Conservation (phyloP, 352 stramenopile species). For the Globisporangium spinosum region DNA sequence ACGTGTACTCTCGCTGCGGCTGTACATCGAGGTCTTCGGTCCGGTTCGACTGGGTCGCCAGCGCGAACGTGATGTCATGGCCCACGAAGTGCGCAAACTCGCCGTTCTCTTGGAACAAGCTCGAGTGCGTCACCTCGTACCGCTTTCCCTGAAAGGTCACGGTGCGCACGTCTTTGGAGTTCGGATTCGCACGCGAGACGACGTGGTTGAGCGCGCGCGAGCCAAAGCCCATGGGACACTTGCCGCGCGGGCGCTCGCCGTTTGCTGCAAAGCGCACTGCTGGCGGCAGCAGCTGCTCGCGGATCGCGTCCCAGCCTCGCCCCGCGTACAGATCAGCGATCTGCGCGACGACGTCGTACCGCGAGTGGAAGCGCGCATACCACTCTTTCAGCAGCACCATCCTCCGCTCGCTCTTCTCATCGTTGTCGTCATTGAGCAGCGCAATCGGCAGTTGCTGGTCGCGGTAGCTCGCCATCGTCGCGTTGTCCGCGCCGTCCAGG, state of each 20-base stretch:
- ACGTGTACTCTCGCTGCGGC: constrained; percentile 38
- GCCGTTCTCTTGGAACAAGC: constrained; percentile 41
- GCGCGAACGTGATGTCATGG: constrained; percentile 53
- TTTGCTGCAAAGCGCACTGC: constrained; percentile 8
- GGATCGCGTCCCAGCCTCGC: constrained; percentile 40
- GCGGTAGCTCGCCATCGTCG: constrained; percentile 32
- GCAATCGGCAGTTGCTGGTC: constrained; percentile 31
- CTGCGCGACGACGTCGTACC: constrained; percentile 45
- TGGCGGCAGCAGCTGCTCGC: constrained; percentile 31
- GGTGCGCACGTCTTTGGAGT: constrained; percentile 26
- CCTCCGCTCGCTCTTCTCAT: constrained; percentile 25
- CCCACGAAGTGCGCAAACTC: constrained; percentile 52
- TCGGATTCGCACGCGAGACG: constrained; percentile 19
- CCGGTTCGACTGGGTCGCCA: constrained; percentile 43
- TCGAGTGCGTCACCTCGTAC: constrained; percentile 54
- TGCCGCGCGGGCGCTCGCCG: constrained; percentile 24
- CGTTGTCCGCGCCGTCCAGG: constrained; percentile 27
- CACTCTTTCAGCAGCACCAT: constrained; percentile 44
- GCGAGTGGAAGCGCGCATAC: constrained; percentile 45
- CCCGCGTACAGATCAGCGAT: constrained; percentile 42
- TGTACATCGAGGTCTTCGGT: constrained; percentile 36
- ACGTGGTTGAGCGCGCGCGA: constrained; percentile 26
- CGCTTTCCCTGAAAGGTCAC: constrained; percentile 50
- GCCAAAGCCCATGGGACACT: constrained; percentile 63
- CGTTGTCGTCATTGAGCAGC: constrained; percentile 22